Conservation (phyloP, 140 eudicot genomes). For the Flaveria floridana region DNA sequence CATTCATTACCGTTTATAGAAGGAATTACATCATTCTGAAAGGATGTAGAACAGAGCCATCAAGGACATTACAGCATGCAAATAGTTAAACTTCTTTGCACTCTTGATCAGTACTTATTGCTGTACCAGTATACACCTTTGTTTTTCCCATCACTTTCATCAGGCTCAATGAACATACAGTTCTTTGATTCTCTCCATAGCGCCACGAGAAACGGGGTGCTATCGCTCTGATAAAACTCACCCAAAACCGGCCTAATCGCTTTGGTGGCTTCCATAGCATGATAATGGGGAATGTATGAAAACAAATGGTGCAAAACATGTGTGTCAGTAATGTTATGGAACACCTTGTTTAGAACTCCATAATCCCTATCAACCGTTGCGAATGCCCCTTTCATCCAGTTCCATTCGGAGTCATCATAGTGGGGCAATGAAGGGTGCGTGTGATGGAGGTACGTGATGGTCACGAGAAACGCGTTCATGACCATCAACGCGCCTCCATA, state of each 20-base stretch:
- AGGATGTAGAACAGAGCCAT: background rate
- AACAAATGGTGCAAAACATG: slow-evolving; percentile 71
- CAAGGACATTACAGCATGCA: background rate
- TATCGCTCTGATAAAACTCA: slow-evolving; percentile 52
- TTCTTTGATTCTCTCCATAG: slow-evolving; percentile 63
- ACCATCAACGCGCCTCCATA: slow-evolving; percentile 65
- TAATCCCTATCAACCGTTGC: slow-evolving; percentile 68
- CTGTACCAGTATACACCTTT: slow-evolving; percentile 68
- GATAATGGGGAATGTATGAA: slow-evolving; percentile 68
- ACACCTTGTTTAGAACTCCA: slow-evolving; percentile 60
- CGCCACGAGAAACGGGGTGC: slow-evolving; percentile 56
- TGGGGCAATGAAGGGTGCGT: slow-evolving; percentile 69
- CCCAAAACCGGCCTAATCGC: slow-evolving; percentile 63
- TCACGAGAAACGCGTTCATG: slow-evolving; percentile 62
- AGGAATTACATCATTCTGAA: background rate
- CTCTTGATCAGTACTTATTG: slow-evolving; percentile 31
- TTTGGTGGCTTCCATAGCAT: slow-evolving; percentile 71
- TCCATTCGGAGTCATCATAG: slow-evolving; percentile 69
- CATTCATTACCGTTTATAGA: background rate
- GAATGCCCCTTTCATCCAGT: slow-evolving; percentile 67
- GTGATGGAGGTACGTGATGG: slow-evolving; percentile 59
- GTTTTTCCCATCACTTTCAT: slow-evolving; percentile 40
- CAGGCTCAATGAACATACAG: slow-evolving; percentile 56
- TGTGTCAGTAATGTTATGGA: slow-evolving; percentile 68
- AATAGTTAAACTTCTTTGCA: too few species aligned